These are phyloP conservation scores for Podospora anserina DNA, from an alignment of 495 filamentous ascomycete species.

Conservation along the genomic window DNA sequence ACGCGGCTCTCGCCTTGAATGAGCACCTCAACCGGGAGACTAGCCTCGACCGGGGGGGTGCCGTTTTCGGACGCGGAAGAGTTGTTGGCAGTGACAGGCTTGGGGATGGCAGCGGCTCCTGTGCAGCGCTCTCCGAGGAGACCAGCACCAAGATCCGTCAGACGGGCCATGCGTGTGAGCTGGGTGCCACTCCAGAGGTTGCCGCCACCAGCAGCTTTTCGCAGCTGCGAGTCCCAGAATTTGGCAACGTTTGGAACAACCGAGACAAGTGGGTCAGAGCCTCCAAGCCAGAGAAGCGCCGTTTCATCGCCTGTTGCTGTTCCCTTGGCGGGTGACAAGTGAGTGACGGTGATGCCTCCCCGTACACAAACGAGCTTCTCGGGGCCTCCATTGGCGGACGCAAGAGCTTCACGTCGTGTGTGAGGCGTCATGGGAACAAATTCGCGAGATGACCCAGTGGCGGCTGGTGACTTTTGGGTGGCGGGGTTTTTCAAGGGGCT, in stretches of 20 bases:
- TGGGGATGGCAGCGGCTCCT: conserved; percentile 55
- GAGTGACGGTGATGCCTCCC: conserved; percentile 64
- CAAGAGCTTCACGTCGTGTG: conserved; percentile 57
- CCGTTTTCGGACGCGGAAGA: conserved; percentile 33
- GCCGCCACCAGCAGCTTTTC: conserved; percentile 57
- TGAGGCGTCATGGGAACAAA: conserved; percentile 85
- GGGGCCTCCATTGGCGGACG: conserved; percentile 29
- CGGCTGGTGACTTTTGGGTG: conserved; percentile 44
- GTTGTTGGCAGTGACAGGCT: conserved; percentile 25
- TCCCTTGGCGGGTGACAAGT: conserved; percentile 40
- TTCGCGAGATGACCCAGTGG: conserved; percentile 31
- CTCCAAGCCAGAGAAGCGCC: conserved; percentile 65
- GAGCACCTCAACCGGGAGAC: conserved; percentile 55
- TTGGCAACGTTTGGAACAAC: conserved; percentile 62
- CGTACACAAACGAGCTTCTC: conserved; percentile 38
- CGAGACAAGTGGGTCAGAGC: conserved; percentile 53
- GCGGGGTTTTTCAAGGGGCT: conserved; percentile 43
- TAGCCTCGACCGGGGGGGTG: conserved; percentile 20
- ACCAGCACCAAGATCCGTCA: conserved; percentile 50
- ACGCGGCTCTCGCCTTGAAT: conserved; percentile 63
- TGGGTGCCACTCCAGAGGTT: conserved; percentile 54
- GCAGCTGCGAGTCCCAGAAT: conserved; percentile 61
- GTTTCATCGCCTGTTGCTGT: conserved; percentile 59
- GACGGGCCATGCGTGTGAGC: conserved; percentile 45
- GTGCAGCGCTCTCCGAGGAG: conserved; percentile 65